Evolutionary conservation across 331 rosid species (phyloP).

Genomic region (Arachis monticola): DNA sequence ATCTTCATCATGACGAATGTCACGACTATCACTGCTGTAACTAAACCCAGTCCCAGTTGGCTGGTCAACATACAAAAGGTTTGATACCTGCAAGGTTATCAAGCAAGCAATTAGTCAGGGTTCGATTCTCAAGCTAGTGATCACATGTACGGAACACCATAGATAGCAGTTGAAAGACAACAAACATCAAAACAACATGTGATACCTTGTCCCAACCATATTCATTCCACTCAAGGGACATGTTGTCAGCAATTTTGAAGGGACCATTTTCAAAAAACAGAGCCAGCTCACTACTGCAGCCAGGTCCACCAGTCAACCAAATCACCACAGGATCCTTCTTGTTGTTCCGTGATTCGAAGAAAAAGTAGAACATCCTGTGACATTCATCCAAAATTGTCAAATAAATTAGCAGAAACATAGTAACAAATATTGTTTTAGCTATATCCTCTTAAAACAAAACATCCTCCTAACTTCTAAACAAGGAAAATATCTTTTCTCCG

Average conservation of each 20-base stretch:
- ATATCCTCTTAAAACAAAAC: not conserved
- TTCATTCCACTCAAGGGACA: constrained; percentile 89
- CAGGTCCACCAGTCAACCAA: constrained; percentile 99
- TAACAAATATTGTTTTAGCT: not conserved
- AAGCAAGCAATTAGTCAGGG: constrained; percentile 28
- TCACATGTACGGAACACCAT: not conserved
- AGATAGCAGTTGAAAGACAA: not conserved
- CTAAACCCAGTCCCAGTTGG: constrained; percentile 98
- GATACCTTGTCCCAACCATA: constrained; percentile 96
- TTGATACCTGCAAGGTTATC: constrained; percentile 70
- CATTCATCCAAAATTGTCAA: constrained; percentile 29
- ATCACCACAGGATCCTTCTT: constrained; percentile 89
- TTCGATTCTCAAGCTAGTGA: constrained; percentile 10
- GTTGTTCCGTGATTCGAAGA: constrained; percentile 81
- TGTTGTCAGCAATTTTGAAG: constrained; percentile 74
- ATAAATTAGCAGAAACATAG: constrained; percentile 4
- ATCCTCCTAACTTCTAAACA: too few relatives aligned
- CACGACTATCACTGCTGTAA: constrained; percentile 71
- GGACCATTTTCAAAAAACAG: constrained; percentile 95
- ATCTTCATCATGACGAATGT: constrained; percentile 83
- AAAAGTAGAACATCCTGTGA: constrained; percentile 90
- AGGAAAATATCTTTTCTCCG: too few relatives aligned
- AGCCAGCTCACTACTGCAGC: constrained; percentile 98
- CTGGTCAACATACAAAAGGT: constrained; percentile 93
- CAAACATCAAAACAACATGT: not conserved